These are phyloP conservation scores for Amauroascus niger DNA, from an alignment of 2,329 filamentous ascomycete species.

Conservation along the genomic window DNA sequence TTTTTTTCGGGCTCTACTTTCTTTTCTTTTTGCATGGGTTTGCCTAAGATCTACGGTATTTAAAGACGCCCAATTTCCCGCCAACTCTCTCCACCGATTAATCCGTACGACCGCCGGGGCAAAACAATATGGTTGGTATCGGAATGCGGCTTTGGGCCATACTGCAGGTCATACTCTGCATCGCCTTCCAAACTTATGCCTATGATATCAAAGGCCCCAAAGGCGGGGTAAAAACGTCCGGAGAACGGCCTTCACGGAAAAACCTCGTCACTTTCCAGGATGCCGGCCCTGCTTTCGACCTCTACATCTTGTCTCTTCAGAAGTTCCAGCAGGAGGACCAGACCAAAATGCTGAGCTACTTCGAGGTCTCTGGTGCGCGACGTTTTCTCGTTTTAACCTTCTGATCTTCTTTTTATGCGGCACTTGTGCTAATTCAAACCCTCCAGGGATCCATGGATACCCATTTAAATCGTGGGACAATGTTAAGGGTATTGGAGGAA, in stretches of 20 bases:
- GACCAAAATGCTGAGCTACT: constrained; percentile 59
- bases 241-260: constrained; percentile 40
- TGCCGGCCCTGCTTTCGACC: constrained; percentile 55
- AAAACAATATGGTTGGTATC: not conserved
- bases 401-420: not conserved
- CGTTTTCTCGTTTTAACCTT: not conserved
- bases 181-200: constrained; percentile 1
- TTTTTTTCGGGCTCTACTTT: not conserved
- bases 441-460: constrained; percentile 68
- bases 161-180: constrained; percentile 5
- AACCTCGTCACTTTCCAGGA: constrained; percentile 60
- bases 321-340: constrained; percentile 61
- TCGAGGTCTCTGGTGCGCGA: constrained; percentile 60
- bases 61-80: not conserved
- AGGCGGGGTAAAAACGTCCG: constrained; percentile 23
- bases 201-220: constrained; percentile 23
- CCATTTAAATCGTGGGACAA: constrained; percentile 54
- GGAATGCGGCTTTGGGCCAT: constrained; percentile 7
- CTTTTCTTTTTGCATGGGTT: not conserved
- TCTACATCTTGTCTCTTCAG: constrained; percentile 65
- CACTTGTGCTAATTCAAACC: not conserved
- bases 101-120: not conserved
- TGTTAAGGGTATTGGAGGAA: constrained; percentile 41
- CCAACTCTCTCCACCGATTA: not conserved
- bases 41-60: not conserved